A percentile compares a stretch with the other conserved stretches of the same genome.
Evolutionary conservation across 2,329 filamentous ascomycete species (phyloP).

Genomic region (Monosporascus sp.): DNA sequence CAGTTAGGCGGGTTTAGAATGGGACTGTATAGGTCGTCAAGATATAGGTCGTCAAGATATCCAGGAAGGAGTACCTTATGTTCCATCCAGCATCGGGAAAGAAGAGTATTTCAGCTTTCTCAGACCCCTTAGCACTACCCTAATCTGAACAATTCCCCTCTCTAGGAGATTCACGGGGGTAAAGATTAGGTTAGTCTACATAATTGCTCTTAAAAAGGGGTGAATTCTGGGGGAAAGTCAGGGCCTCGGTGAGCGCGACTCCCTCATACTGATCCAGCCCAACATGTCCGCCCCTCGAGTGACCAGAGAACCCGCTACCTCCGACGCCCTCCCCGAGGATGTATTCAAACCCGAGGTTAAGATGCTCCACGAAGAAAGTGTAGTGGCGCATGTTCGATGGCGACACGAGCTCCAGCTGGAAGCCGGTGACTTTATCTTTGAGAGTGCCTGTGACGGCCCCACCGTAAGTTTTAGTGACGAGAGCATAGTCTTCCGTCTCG

Average conservation of each 20-base stretch:
- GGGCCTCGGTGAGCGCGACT: slow-evolving; percentile 7
- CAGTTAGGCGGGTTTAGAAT: too few relatives aligned
- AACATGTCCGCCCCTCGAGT: slow-evolving; percentile 7
- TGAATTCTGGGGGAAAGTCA: slow-evolving; percentile 13
- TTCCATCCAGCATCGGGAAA: too few relatives aligned
- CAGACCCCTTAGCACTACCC: too few relatives aligned
- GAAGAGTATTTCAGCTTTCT: too few relatives aligned
- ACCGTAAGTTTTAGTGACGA: slow-evolving; percentile 9
- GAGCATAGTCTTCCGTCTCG: slow-evolving; percentile 7
- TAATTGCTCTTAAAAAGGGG: slow-evolving; percentile 11
- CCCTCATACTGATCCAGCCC: slow-evolving; percentile 9
- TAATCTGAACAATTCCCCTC: too few relatives aligned
- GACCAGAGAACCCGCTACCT: slow-evolving; percentile 7
- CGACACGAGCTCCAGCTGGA: slow-evolving; percentile 8
- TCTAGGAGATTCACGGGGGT: too few relatives aligned
- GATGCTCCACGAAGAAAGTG: slow-evolving; percentile 6
- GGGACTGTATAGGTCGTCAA: too few relatives aligned
- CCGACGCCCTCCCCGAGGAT: slow-evolving; percentile 13
- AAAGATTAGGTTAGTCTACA: too few relatives aligned
- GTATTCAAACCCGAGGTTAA: slow-evolving; percentile 10
- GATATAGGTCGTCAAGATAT: too few relatives aligned
- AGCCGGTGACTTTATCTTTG: slow-evolving; percentile 11
- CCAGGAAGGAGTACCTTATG: too few relatives aligned
- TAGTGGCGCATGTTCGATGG: slow-evolving; percentile 1
- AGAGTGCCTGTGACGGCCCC: slow-evolving; percentile 10